Conservation (phyloP, 352 stramenopile genomes). For the Paralagenidium karlingii region DNA sequence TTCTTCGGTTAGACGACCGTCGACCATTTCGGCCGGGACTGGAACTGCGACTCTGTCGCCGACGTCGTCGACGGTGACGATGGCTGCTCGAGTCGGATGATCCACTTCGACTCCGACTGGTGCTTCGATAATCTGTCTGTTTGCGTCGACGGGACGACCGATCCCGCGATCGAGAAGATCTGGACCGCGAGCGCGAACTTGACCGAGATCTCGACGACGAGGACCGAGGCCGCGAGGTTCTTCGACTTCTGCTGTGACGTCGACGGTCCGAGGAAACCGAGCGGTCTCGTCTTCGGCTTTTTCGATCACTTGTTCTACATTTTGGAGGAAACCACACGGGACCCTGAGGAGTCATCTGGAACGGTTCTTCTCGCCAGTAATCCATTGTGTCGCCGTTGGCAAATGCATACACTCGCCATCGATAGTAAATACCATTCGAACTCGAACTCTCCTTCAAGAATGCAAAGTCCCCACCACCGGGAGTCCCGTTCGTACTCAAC, state of each 20-base stretch:
- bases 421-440: slow-evolving; percentile 37
- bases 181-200: slow-evolving; percentile 8
- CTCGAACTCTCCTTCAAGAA: not conserved
- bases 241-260: too few species aligned
- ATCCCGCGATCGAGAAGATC: not conserved
- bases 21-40: slow-evolving; percentile 6
- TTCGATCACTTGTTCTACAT: slow-evolving; percentile 5
- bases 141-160: not conserved
- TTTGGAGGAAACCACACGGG: slow-evolving; percentile 47
- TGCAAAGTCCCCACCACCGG: too few species aligned
- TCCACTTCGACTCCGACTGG: slow-evolving; percentile 4
- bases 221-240: too few species aligned
- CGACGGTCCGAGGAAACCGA: too few species aligned
- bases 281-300: slow-evolving; percentile 5
- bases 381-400: slow-evolving; percentile 43
- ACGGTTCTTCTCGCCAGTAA: slow-evolving; percentile 33
- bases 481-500: too few species aligned
- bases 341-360: slow-evolving; percentile 45
- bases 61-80: slow-evolving; percentile 2
- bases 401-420: slow-evolving; percentile 60
- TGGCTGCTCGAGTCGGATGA: slow-evolving; percentile 2
- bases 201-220: too few species aligned
- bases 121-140: not conserved
- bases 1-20: not conserved
- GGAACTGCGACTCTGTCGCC: slow-evolving; percentile 17